Base-by-base conservation (phyloP, 148 eudicot species). In the Fagopyrum homotropicum region DNA sequence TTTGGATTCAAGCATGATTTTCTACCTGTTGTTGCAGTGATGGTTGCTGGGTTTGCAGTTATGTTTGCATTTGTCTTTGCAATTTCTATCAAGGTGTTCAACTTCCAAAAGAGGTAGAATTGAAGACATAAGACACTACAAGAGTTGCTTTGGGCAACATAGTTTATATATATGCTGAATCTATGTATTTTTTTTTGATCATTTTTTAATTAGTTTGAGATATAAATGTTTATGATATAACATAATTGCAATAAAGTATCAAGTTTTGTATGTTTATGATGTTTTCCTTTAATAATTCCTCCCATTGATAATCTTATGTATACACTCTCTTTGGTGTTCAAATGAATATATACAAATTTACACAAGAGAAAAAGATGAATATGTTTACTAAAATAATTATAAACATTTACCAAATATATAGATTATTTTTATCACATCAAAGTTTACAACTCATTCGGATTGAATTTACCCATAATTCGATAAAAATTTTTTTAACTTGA, bases 61-160 rank as follows among this genome's bases (percentile, higher is more conserved):
- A 44, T 85, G 17, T 90, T 91, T 26, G 89, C 83, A 4, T 77
- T 82, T 78, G 82, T 75, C 75, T 93, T 93, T 64, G 98, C 93
- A 17, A 81, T 79, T 19, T 79, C 88, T 3, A 85, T 91, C 69
- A 86, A 78, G 85, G 72, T 73, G 51, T 89, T 93, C 81, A 90
- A 93, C 78, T 93, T 90, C 88, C 89, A 93, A 75, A 89, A 83
- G 75, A 60, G 92, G 80, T 90, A 76, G 79, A 45, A 15, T 7
- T 43, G 29, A 19, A 14, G 16, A 40, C 45, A 17, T 6, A 35
- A 7, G 22, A 54, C 46, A 22, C 35, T 56, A 43, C 9, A 5
- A 73, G 17, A 11, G 17, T 5, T 70, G 40, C n/a, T 45, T 46
- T 57, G 29, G 6, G 26, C 22, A 55, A 55, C 59, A 55, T 6